phyloP scores from a whole-genome alignment of 1,284 basidiomycete genomes.

The Kwoniella shivajii region DNA sequence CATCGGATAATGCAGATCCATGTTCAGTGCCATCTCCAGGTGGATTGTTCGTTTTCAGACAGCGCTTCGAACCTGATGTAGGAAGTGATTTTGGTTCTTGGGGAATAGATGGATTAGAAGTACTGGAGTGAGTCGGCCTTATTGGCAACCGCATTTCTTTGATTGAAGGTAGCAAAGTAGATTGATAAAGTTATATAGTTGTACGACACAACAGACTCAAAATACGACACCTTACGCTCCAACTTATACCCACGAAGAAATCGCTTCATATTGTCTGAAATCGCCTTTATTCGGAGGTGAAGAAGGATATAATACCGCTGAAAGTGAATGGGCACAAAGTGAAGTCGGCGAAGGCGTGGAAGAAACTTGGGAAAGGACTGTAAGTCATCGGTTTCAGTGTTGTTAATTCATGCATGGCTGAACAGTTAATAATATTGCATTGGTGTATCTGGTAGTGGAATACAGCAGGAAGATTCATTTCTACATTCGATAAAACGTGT shows the following conservation, averaged over 20 bases:
- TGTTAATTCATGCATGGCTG: not conserved
- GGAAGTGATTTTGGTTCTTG: slow-evolving; percentile 46
- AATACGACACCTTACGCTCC: slow-evolving; percentile 21
- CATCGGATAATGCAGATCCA: slow-evolving; percentile 28
- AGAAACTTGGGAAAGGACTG: slow-evolving; percentile 51
- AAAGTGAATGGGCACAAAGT: slow-evolving; percentile 50
- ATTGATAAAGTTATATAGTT: slow-evolving; percentile 16
- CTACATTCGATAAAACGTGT: slow-evolving; percentile 41
- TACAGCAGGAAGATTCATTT: slow-evolving; percentile 47
- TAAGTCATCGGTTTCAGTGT: slow-evolving; percentile 25
- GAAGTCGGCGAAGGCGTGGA: slow-evolving; percentile 54
- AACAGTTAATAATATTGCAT: not conserved
- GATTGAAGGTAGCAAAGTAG: not conserved
- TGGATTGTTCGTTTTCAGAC: slow-evolving; percentile 48
- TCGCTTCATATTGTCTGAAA: slow-evolving; percentile 41
- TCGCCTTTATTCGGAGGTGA: slow-evolving; percentile 35
- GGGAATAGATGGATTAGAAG: slow-evolving; percentile 50
- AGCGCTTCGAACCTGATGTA: slow-evolving; percentile 50
- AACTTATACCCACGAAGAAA: slow-evolving; percentile 44
- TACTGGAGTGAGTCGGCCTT: slow-evolving; percentile 40
- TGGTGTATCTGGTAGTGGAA: slow-evolving; percentile 42
- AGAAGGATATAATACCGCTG: slow-evolving; percentile 33
- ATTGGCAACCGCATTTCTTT: not conserved
- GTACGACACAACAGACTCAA: slow-evolving; percentile 17
- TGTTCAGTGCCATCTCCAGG: slow-evolving; percentile 45